These are phyloP conservation scores for Orbilia brochopaga DNA, from an alignment of 2,329 filamentous ascomycete species.

Conservation along the genomic window DNA sequence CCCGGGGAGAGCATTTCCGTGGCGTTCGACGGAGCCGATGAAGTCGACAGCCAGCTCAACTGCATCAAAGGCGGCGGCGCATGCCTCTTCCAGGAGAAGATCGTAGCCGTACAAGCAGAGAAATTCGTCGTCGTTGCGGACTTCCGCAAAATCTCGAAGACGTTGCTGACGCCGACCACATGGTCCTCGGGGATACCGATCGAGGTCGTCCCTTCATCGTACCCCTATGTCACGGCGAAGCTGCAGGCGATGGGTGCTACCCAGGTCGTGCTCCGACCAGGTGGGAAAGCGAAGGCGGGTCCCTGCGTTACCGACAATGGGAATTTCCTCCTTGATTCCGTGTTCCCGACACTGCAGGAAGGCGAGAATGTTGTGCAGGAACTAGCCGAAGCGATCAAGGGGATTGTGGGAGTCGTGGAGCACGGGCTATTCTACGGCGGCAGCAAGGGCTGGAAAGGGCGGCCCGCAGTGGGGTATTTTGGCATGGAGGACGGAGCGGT, in stretches of 20 bases:
- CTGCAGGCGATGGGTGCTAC: constrained; percentile 75
- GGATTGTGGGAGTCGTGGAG: constrained; percentile 84
- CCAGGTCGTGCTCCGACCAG: constrained; percentile 73
- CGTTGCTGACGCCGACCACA: constrained; percentile 70
- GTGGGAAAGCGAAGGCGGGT: constrained; percentile 77
- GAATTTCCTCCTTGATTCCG: constrained; percentile 90
- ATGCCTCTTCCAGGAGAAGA: constrained; percentile 97
- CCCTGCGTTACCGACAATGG: constrained; percentile 84
- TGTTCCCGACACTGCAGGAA: constrained; percentile 67
- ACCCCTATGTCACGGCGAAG: constrained; percentile 74
- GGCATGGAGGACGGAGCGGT: constrained; percentile 80
- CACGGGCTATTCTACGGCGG: constrained; percentile 82
- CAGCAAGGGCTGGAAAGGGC: constrained; percentile 74
- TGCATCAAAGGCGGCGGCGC: constrained; percentile 70
- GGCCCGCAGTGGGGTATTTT: constrained; percentile 93
- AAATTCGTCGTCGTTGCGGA: constrained; percentile 93
- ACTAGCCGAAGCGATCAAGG: constrained; percentile 76
- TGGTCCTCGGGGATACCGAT: constrained; percentile 88
- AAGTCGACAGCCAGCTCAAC: constrained; percentile 48
- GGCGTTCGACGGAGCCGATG: constrained; percentile 51
- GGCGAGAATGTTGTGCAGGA: constrained; percentile 70
- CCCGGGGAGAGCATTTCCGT: constrained; percentile 57
- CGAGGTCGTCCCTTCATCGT: constrained; percentile 86
- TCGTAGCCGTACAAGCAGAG: constrained; percentile 82
- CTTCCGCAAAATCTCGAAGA: constrained; percentile 82